Base-by-base conservation (phyloP, 176 grass and related monocot genomes). In the Hsuehochloa calcarea region DNA sequence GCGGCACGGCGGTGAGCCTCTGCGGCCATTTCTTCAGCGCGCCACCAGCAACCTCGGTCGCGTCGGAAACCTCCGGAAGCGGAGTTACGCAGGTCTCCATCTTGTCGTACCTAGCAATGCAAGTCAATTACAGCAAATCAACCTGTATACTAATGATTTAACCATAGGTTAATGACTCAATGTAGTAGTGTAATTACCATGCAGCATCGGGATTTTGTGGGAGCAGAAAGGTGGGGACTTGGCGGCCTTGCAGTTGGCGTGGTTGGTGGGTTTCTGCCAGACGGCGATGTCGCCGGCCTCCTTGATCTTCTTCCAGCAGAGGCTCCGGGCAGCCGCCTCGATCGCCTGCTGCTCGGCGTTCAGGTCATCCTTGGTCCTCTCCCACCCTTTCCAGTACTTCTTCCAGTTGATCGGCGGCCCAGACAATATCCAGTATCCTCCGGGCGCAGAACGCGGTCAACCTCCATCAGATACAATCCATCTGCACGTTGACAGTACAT, bases 401-500 rank as follows among this genome's bases (percentile, higher is more conserved):
- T 75, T 91, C 95, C 95, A 97, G 85, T 97, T 89, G 87, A 97
- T 93, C 26, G 95, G 95, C 15, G 95, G 95, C 1, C 95, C 95
- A 6, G 95, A 95, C 27, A 95, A 83, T 40, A 97, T 90, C 95
- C 95, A 97, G 79, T 95, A 97, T 16, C 95, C 95, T 29, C 95
- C 95, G 10, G 95, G 13, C 95, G 83, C 43, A 97, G 82, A 65
- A 97, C 92, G 8, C 95, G 90, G 72, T 97, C 95, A 0, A 97
- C 69, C 79, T 97, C 95, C 10, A 95, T 95, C 89, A 97, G 77
- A 82, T 91, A 95, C 56, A 91, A 31, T 22, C 95, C 92, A 50
- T 90, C 95, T 97, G 90, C 85, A 72, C 37, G 45, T 40, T 15
- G 17, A 66, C 29, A 40, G 29, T 0, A 2, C 7, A 55, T 16